Percentiles rank a stretch among this genome's conserved stretches.
These are phyloP conservation scores for Artomyces pyxidatus DNA, from an alignment of 768 basidiomycete species.

Conservation along the genomic window DNA sequence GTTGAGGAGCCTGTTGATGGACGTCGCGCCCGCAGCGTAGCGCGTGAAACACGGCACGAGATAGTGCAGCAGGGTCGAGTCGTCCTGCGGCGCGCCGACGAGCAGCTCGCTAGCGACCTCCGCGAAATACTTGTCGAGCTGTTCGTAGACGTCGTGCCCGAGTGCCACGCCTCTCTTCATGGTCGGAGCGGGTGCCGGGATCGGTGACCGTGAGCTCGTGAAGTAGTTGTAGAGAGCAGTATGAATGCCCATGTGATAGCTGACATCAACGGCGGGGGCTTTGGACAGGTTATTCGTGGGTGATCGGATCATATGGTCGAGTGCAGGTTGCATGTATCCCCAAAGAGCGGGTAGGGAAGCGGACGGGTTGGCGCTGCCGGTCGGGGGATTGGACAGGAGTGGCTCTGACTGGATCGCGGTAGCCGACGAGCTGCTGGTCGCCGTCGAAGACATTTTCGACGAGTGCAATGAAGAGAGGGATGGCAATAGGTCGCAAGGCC, in stretches of 20 bases:
- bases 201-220: slow-evolving; percentile 20
- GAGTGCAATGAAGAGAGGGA: no score
- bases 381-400: slow-evolving; percentile 9
- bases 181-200: slow-evolving; percentile 7
- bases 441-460: neutral
- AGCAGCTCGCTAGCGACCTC: slow-evolving; percentile 53
- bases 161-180: slow-evolving; percentile 20
- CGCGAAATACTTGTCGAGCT: slow-evolving; percentile 64
- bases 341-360: slow-evolving; percentile 65
- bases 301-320: slow-evolving; percentile 71
- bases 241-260: slow-evolving; percentile 70
- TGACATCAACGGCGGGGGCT: slow-evolving; percentile 63
- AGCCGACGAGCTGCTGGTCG: neutral
- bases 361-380: slow-evolving; percentile 57
- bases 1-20: slow-evolving; percentile 65
- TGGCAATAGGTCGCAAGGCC: no score
- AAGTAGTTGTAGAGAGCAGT: slow-evolving; percentile 81
- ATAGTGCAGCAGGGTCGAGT: slow-evolving; percentile 58
- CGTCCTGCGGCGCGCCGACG: slow-evolving; percentile 58
- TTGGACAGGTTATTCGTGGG: slow-evolving; percentile 51
- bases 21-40: slow-evolving; percentile 56
- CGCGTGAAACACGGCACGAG: slow-evolving; percentile 66
- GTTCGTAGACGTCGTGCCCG: slow-evolving; percentile 56
- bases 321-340: slow-evolving; percentile 67
- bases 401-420: neutral